Evolutionary conservation across 352 stramenopile species (phyloP).

Genomic region (Phytophthora macrochlamydospora): DNA sequence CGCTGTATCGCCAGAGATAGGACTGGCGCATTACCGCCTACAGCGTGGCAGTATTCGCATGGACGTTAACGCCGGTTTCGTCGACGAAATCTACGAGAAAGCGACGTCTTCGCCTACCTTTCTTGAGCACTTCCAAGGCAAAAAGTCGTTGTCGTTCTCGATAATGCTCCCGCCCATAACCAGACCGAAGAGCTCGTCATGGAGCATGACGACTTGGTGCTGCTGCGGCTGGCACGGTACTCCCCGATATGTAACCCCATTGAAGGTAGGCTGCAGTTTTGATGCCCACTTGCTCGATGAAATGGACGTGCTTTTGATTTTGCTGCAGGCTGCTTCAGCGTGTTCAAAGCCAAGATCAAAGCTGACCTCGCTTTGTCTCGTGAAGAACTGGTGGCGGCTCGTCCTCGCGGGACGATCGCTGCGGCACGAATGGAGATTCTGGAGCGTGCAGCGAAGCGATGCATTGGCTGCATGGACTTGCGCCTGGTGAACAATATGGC

Average conservation of each 20-base stretch:
- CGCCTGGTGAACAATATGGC: constrained; percentile 9
- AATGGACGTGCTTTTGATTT: background rate
- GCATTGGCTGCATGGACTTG: constrained; percentile 7
- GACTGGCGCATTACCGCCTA: background rate
- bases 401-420: background rate
- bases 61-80: constrained; percentile 4
- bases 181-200: constrained; percentile 3
- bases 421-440: constrained; percentile 1
- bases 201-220: constrained; percentile 3
- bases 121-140: background rate
- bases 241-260: constrained; percentile 22
- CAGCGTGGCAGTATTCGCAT: constrained; percentile 12
- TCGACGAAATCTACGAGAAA: constrained; percentile 2
- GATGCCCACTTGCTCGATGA: background rate
- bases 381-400: background rate
- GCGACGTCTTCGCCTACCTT: background rate
- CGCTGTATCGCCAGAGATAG: background rate
- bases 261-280: constrained; percentile 3
- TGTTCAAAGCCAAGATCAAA: constrained; percentile 7
- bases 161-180: constrained; percentile 8
- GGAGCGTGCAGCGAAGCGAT: background rate
- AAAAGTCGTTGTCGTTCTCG: constrained; percentile 9
- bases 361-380: background rate
- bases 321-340: constrained; percentile 4
- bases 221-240: constrained; percentile 12